Conservation (phyloP, 2,329 filamentous ascomycete genomes). For the Aschersonia sp. region DNA sequence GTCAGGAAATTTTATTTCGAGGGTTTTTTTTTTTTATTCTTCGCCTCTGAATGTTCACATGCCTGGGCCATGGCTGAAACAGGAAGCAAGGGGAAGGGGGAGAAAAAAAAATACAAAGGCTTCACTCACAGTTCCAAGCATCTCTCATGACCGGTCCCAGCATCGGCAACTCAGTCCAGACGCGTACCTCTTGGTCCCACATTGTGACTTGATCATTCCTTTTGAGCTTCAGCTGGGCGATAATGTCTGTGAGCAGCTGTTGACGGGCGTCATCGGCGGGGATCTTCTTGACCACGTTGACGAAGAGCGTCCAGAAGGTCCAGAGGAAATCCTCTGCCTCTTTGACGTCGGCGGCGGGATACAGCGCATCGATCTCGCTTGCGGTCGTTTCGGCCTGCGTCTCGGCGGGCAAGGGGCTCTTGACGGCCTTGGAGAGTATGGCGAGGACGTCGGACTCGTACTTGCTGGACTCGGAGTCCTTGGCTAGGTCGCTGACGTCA, state of each 20-base stretch:
- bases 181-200: constrained; percentile 11
- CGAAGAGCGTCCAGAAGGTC: constrained; percentile 13
- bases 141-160: constrained; percentile 15
- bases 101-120: not conserved
- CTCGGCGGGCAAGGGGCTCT: constrained; percentile 5
- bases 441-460: constrained; percentile 8
- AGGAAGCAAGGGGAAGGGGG: not conserved
- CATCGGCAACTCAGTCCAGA: constrained; percentile 18
- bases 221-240: constrained; percentile 10
- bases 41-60: too few relatives aligned
- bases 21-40: too few relatives aligned
- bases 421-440: constrained; percentile 12
- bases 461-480: constrained; percentile 1
- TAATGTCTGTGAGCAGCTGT: constrained; percentile 9
- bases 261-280: constrained; percentile 12
- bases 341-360: constrained; percentile 5
- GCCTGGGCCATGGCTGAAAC: too few relatives aligned
- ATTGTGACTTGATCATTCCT: constrained; percentile 11
- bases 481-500: constrained; percentile 1
- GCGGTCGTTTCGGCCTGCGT: constrained; percentile 9
- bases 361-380: constrained; percentile 12
- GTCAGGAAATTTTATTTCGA: not conserved
- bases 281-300: constrained; percentile 11
- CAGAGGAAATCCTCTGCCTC: constrained; percentile 14
- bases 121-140: constrained; percentile 14